Base-by-base conservation (phyloP, 441 rosid genomes). In the Populus hybrid region DNA sequence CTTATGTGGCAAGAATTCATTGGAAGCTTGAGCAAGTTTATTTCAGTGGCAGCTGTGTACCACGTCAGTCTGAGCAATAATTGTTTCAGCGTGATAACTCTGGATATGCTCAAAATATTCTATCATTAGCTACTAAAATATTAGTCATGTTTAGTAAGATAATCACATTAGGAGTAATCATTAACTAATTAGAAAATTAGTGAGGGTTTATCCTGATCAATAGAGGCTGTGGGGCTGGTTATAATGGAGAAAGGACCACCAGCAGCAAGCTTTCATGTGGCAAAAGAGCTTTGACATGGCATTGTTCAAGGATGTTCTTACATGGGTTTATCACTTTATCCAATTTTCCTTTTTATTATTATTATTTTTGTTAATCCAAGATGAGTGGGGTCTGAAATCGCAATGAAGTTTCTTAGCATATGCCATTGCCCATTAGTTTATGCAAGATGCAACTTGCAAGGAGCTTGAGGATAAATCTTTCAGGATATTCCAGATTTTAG, bases 31-130 rank as follows among this genome's bases (percentile, higher is more conserved):
- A 53, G 77, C 57, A 30, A 38, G 64, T 66, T 50, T 26, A 71
- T 75, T 67, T 63, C 21, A 8, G 67, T 34, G 79, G 86, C 90
- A 87, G 86, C 89, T 82, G 21, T 61, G 75, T 23, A 81, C 87
- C 83, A 81, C 78, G 90, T 86, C 85, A 86, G 80, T 81, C 14
- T 40, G 65, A 35, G 85, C 83, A 72, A 84, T 85, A 85, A 80
- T 73, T 75, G 21, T 53, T 63, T 34, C 28, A 61, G 26, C 67
- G 64, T 20, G 77, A 26, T 32, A 32, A 57, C 63, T 70, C 76
- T 78, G 91, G 92, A 89, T 89, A 91, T 89, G 78, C 91, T 84
- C 86, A 68, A 82, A 80, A 64, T 75, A 79, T 82, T 57, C 80
- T 73, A 75, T 23, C 64, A 75, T 14, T 67, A 69, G 53, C 24